phyloP scores from a whole-genome alignment of 2,329 filamentous ascomycete genomes.

The Rhynchosporium agropyri region DNA sequence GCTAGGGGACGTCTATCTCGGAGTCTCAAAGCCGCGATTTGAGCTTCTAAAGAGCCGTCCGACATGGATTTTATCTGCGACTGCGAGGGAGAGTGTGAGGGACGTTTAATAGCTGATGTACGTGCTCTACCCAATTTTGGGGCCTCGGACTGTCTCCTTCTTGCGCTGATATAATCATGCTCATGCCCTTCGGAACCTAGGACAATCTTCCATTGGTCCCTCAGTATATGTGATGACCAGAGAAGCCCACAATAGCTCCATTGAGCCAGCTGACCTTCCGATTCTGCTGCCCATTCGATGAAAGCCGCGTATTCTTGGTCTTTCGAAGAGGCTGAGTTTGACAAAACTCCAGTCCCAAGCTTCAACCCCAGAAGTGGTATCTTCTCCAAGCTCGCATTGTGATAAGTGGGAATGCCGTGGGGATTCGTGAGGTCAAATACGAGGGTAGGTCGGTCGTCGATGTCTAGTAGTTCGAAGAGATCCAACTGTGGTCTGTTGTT shows the following conservation, averaged over 20 bases:
- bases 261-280: slow-evolving; percentile 12
- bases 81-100: slow-evolving; percentile 3
- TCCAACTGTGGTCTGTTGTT: slow-evolving; percentile 19
- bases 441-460: slow-evolving; percentile 33
- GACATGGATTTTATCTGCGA: slow-evolving; percentile 3
- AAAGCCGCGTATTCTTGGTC: slow-evolving; percentile 23
- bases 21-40: slow-evolving; percentile 24
- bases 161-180: slow-evolving; percentile 7
- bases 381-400: slow-evolving; percentile 27
- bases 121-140: slow-evolving; percentile 15
- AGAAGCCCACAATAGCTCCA: slow-evolving; percentile 27
- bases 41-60: slow-evolving; percentile 21
- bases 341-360: slow-evolving; percentile 13
- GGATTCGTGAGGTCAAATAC: slow-evolving; percentile 30
- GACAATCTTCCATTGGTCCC: slow-evolving; percentile 33
- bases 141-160: slow-evolving; percentile 20
- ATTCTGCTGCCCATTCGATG: slow-evolving; percentile 28
- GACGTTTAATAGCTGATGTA: slow-evolving; percentile 14
- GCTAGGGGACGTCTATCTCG: slow-evolving; percentile 19
- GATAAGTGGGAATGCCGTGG: slow-evolving; percentile 27
- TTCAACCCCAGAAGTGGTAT: slow-evolving; percentile 19
- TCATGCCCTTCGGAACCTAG: slow-evolving; percentile 25
- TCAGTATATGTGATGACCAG: slow-evolving; percentile 33
- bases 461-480: slow-evolving; percentile 32
- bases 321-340: background rate